These are phyloP conservation scores for Trichoderma simmonsii DNA, from an alignment of 2,329 filamentous ascomycete species.

Conservation along the genomic window DNA sequence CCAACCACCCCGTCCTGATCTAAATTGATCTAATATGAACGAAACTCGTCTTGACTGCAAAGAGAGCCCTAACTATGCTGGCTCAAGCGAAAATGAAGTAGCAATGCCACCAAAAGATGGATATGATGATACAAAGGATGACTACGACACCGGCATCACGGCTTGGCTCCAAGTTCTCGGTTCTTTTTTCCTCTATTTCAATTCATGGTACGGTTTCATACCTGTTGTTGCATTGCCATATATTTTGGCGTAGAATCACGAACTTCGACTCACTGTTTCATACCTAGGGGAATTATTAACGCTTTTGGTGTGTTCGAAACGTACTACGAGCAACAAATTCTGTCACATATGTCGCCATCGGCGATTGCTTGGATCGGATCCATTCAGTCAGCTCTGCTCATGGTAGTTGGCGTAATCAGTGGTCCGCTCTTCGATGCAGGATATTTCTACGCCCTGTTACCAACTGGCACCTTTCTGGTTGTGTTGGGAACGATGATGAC, in stretches of 20 bases:
- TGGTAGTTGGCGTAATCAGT: slow-evolving; percentile 29
- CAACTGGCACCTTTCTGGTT: slow-evolving; percentile 39
- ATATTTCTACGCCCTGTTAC: slow-evolving; percentile 40
- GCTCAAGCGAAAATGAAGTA: neutral
- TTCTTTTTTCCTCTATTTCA: slow-evolving; percentile 39
- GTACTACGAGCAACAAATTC: slow-evolving; percentile 45
- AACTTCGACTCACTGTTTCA: neutral
- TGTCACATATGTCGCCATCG: slow-evolving; percentile 31
- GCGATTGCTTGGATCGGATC: slow-evolving; percentile 43
- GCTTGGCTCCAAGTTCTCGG: slow-evolving; percentile 19
- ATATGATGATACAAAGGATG: neutral
- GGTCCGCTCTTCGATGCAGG: slow-evolving; percentile 50
- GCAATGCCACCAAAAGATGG: neutral
- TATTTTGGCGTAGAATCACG: neutral
- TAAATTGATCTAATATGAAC: neutral
- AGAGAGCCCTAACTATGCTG: neutral
- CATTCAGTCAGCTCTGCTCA: slow-evolving; percentile 45
- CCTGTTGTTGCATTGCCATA: no score
- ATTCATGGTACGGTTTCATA: slow-evolving; percentile 42
- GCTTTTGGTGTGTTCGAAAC: slow-evolving; percentile 55
- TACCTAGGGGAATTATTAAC: slow-evolving; percentile 30
- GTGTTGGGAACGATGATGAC: slow-evolving; percentile 47
- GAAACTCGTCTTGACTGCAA: neutral
- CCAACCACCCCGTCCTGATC: neutral
- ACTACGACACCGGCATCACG: neutral